phyloP scores from a whole-genome alignment of 2,329 filamentous ascomycete genomes.

The Cryphonectria carpinicola region DNA sequence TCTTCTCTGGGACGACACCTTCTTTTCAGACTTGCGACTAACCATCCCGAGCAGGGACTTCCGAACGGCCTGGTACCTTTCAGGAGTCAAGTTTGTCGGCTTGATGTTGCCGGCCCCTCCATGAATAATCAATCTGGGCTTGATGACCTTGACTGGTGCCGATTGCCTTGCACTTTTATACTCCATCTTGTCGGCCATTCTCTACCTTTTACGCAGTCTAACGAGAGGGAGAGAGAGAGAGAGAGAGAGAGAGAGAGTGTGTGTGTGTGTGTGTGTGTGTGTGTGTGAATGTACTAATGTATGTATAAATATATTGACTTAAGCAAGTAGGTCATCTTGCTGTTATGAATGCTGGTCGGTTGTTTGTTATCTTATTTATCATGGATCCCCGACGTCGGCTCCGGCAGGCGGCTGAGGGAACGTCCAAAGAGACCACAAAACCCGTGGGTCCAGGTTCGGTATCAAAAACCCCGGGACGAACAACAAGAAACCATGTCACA shows the following conservation, averaged over 20 bases:
- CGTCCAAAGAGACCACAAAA: background rate
- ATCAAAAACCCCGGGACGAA: background rate
- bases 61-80: conserved; percentile 62
- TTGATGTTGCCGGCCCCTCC: conserved; percentile 74
- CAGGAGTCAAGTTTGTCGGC: conserved; percentile 60
- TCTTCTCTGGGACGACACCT: too few species aligned
- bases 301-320: background rate
- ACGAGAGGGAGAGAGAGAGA: background rate
- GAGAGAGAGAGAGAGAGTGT: too few species aligned
- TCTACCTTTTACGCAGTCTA: background rate
- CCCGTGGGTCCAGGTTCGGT: background rate
- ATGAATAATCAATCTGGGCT: conserved; percentile 69
- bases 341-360: background rate
- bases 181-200: conserved; percentile 42
- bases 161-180: conserved; percentile 37
- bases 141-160: conserved; percentile 39
- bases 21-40: conserved; percentile 31
- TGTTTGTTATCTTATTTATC: conserved; percentile 23
- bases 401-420: background rate
- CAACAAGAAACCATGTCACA: background rate
- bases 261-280: background rate
- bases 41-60: conserved; percentile 66
- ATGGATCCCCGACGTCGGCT: background rate
- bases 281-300: background rate
- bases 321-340: background rate